Base-by-base conservation (phyloP, 2,329 filamentous ascomycete species). In the Trichoderma sp. region DNA sequence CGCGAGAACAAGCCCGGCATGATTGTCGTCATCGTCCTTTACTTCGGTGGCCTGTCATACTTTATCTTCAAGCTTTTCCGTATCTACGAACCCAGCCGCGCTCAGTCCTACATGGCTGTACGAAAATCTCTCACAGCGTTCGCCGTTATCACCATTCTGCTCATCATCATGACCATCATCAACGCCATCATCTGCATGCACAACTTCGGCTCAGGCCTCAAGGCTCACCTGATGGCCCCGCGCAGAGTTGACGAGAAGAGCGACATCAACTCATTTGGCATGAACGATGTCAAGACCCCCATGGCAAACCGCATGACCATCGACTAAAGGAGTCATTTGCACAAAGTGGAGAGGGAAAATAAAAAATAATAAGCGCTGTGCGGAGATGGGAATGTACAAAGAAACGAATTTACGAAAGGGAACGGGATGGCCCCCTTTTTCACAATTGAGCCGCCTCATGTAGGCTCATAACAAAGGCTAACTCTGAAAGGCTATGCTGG, bases 1-100 rank as follows among this genome's bases (percentile, higher is more conserved):
- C 90, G 90, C 75, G 96, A 99, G 82, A 95, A 91, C 79, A 91
- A 90, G 76, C 72, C 86, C 12, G 95, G 95, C 79, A 97, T 97
- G 90, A 83, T 91, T 68, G 78, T 85, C 75, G 90, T 94, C 78
- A 95, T 98, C 77, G 84, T 95, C 67, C 87, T 98, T 71, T 98
- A 97, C 83, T 91, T 97, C 75, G 94, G 92, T 74, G 95, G 91
- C 50, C 88, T 98, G 75, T 93, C 91, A 71, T 99, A 98, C 85
- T 99, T 99, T 85, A 88, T 97, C 79, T 99, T 98, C 89, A 99
- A 99, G 87, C 90, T 99, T 69, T 92, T 96, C 72, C 93, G 96
- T 80, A 99, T 99, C 90, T 99, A 97, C 82, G 90, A 92, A 76
- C 84, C 88, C 12, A 80, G 80, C 57, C 88, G 89, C 76, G 80